Evolutionary conservation across 148 eudicot genomes (phyloP).

Genomic region (Cornus kousa): DNA sequence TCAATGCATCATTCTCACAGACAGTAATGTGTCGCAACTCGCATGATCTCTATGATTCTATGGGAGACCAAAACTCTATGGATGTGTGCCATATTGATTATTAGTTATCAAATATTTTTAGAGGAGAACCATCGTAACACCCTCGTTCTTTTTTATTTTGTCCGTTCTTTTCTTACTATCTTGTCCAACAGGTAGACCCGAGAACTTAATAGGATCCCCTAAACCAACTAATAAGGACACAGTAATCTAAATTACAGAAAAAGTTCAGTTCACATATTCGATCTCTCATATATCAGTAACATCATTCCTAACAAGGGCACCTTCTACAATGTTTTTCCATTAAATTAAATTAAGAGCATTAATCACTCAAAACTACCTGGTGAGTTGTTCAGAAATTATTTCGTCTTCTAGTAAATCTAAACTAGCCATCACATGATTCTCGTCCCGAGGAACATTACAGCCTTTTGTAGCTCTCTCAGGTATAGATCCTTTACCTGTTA

Average conservation of each 20-base stretch:
- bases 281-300: not conserved
- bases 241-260: not conserved
- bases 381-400: constrained; percentile 92
- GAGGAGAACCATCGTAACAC: not conserved
- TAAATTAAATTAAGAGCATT: not conserved
- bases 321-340: not conserved
- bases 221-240: not conserved
- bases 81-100: too few relatives aligned
- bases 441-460: constrained; percentile 16
- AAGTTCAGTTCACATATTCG: not conserved
- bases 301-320: not conserved
- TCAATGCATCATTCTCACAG: too few relatives aligned
- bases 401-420: constrained; percentile 68
- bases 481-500: constrained; percentile 27
- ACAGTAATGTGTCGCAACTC: too few relatives aligned
- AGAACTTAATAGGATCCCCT: not conserved
- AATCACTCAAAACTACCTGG: constrained; percentile 49
- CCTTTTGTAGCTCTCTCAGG: constrained; percentile 26
- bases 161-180: not conserved
- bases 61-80: too few relatives aligned
- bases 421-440: constrained; percentile 25
- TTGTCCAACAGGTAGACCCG: not conserved
- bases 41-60: too few relatives aligned
- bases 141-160: too few relatives aligned
- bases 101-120: too few relatives aligned